These are phyloP conservation scores for Lindgomyces ingoldianus DNA, from an alignment of 495 filamentous ascomycete species.

Conservation along the genomic window DNA sequence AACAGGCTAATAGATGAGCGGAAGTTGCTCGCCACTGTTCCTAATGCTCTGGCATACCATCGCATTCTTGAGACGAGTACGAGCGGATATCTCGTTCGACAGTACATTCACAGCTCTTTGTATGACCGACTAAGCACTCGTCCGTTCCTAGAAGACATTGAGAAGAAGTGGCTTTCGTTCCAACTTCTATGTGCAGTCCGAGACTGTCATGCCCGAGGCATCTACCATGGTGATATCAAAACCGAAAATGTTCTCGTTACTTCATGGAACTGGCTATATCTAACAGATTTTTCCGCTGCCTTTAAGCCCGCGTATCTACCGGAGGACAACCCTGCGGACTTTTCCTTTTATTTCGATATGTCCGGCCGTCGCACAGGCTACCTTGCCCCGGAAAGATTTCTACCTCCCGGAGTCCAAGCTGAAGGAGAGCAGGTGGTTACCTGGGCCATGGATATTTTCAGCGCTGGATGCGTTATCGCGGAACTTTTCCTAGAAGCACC, in stretches of 20 bases:
- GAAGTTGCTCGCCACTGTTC: slow-evolving; percentile 73
- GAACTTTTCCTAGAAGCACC: slow-evolving; percentile 95
- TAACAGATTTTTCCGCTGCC: slow-evolving; percentile 90
- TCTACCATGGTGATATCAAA: slow-evolving; percentile 98
- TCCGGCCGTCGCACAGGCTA: slow-evolving; percentile 94
- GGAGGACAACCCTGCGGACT: slow-evolving; percentile 95
- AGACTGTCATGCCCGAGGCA: slow-evolving; percentile 85
- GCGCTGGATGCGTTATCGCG: slow-evolving; percentile 94
- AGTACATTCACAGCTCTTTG: slow-evolving; percentile 92
- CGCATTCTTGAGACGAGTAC: slow-evolving; percentile 85
- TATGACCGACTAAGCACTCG: slow-evolving; percentile 96
- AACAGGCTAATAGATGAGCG: slow-evolving; percentile 66
- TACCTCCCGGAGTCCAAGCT: slow-evolving; percentile 61
- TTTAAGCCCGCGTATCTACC: slow-evolving; percentile 96
- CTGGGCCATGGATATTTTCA: slow-evolving; percentile 99
- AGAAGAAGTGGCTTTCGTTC: slow-evolving; percentile 98
- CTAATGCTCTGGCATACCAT: slow-evolving; percentile 90
- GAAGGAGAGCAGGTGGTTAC: slow-evolving; percentile 65
- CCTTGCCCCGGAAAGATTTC: slow-evolving; percentile 89
- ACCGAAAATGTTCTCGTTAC: slow-evolving; percentile 95
- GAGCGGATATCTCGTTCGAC: slow-evolving; percentile 91
- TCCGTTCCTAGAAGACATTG: slow-evolving; percentile 95
- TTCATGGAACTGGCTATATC: slow-evolving; percentile 99
- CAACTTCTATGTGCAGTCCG: slow-evolving; percentile 90
- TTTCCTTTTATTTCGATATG: slow-evolving; percentile 95